Base-by-base conservation (phyloP, 2,329 filamentous ascomycete species). In the Remersonia thermophila region DNA sequence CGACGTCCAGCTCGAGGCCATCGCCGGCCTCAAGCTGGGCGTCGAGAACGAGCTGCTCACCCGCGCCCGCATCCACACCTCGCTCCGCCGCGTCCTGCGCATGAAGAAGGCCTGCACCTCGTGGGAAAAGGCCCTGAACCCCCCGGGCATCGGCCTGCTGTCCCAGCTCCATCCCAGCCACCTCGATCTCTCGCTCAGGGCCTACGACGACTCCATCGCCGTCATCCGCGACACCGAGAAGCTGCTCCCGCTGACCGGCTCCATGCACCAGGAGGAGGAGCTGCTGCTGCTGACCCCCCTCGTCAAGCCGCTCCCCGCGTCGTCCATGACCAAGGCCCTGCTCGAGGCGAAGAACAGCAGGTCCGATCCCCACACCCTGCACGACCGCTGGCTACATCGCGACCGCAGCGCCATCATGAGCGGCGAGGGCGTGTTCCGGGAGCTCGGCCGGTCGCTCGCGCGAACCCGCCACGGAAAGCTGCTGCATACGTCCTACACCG, bases 401-500 rank as follows among this genome's bases (percentile, higher is more conserved):
- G 63, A 77, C 60, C 55, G 73, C 48, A 61, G 71, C 36, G 57
- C 76, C 44, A 70, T 94, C 14, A 85, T 94, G 79, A 94, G 83
- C 47, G 89, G 89, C 18, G 89, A 96, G 59, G 79, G 83, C 20
- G 86, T 96, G 0, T 96, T 96, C 50, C 72, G 85, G 48, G 86
- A 94, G 53, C 69, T 96, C 16, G 89, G 89, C 1, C 75, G 84
- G 48, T 84, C 83, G 6, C 63, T 96, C n/a, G 87, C 89, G 9
- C 72, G 89, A 35, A 82, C 86, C 45, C 70, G 87, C 15, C 85
- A 83, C 47, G 85, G 87, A 14, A 83, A 91, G 51, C 74, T 95
- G 5, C 64, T 95, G 12, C 86, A 96, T 56, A 94, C 89, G 1
- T 95, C 87, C 10, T 96, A 96, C 53, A 95, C 89, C 0, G 83